Conservation (phyloP, 192 early-diverging fungal genomes). For the Pilaira anomala region DNA sequence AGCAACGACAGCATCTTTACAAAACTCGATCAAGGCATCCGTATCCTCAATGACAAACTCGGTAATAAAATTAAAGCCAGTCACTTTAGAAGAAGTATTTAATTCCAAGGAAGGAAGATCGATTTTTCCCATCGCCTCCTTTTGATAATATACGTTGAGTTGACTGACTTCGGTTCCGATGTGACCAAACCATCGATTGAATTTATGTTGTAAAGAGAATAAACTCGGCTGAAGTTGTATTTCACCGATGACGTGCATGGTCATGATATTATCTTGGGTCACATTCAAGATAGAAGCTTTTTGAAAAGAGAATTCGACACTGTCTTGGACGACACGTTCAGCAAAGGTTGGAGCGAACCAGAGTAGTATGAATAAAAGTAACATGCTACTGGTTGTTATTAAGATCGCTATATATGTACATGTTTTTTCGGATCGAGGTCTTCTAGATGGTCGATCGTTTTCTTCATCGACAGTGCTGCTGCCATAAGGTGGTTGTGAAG, state of each 20-base stretch:
- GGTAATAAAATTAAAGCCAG: conserved; percentile 26
- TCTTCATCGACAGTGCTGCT: too few species aligned
- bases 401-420: too few species aligned
- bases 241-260: conserved; percentile 21
- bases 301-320: conserved; percentile 14
- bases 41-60: conserved; percentile 16
- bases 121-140: conserved; percentile 10
- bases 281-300: conserved; percentile 21
- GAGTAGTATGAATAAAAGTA: too few species aligned
- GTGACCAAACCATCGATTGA: conserved; percentile 8
- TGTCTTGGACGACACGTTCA: conserved; percentile 7
- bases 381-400: too few species aligned
- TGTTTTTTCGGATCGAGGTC: too few species aligned
- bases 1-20: conserved; percentile 19
- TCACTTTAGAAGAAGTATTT: background rate
- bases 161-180: conserved; percentile 1
- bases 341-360: conserved; percentile 21
- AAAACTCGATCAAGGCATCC: conserved; percentile 18
- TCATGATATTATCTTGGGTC: conserved; percentile 15
- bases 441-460: too few species aligned
- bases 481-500: too few species aligned
- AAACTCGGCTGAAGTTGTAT: conserved; percentile 1
- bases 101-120: conserved; percentile 11
- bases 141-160: conserved; percentile 1
- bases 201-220: background rate